Base-by-base conservation (phyloP, 164 flowering plant species). In the Umbellularia californica region DNA sequence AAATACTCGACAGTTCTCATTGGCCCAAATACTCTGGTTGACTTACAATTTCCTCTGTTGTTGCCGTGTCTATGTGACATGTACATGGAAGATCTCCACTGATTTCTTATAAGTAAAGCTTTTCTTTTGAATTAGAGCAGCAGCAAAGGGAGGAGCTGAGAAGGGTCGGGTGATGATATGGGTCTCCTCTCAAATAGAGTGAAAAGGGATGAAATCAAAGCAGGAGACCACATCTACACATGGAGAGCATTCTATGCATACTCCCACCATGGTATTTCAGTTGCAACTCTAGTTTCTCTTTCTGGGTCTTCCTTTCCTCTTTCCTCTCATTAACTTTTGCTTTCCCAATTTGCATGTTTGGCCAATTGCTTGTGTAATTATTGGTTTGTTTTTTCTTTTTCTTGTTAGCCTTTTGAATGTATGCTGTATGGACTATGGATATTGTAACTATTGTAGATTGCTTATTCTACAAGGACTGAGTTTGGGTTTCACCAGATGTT, bases 141-240 rank as follows among this genome's bases (percentile, higher is more conserved):
- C 15, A 28, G 62, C 23, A 30, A 55, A 20, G 30, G 68, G n/a
- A 63, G 50, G 50, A 50, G 27, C 19, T 64, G 35, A 65, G 28
- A 25, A 17, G 15, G 68, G 15, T 23, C 27, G 35, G 24, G 15
- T 65, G 30, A 14, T 20, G 83, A 81, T 71, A 94, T 91, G 97
- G 97, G 99, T 74, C 65, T 94, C 20, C 85, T 96, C 52, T 82
- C 90, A 13, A 82, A 96, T 85, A 85, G 84, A 81, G 91, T 90
- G 20, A 94, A 91, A 83, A 89, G 84, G 75, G 77, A 63, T 65
- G 82, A 91, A 78, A 85, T 96, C 85, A 90, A 87, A 74, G 82
- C 91, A 11, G 99, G 97, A 3, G 98, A 96, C 77, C 99, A 94
- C 76, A 89, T 96, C 84, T 96, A 96, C 85, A 85, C 92, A 71